A percentile compares a stretch with the other conserved stretches of the same genome.
Evolutionary conservation across 768 basidiomycete species (phyloP).

Genomic region (Mycena rebaudengoi): DNA sequence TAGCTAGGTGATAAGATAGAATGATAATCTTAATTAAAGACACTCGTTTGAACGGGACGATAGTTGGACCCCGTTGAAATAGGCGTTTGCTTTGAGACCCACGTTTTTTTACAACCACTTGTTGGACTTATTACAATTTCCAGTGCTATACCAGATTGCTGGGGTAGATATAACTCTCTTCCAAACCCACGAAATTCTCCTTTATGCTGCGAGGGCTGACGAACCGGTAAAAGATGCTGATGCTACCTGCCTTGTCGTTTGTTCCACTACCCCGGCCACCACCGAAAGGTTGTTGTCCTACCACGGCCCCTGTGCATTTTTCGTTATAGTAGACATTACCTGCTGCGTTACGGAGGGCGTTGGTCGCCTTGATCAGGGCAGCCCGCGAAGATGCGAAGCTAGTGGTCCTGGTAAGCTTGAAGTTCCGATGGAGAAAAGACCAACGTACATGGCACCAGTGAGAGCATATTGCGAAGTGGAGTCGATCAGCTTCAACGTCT

Average conservation of each 20-base stretch:
- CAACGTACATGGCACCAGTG: conserved; percentile 90
- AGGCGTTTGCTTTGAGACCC: too few species aligned
- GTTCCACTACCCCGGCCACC: conserved; percentile 93
- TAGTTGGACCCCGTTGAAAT: too few species aligned
- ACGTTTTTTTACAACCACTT: too few species aligned
- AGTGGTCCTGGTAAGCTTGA: conserved; percentile 18
- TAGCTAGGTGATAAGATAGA: too few species aligned
- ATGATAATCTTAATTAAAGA: too few species aligned
- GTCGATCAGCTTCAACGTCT: conserved; percentile 89
- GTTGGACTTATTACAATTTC: too few species aligned
- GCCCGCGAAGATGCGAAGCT: conserved; percentile 85
- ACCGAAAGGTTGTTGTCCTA: conserved; percentile 98
- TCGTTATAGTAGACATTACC: conserved; percentile 99
- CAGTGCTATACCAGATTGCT: conserved; percentile 84
- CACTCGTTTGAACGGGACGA: too few species aligned
- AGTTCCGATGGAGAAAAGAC: neutral
- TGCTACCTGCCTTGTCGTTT: conserved; percentile 96
- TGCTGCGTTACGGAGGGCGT: conserved; percentile 87
- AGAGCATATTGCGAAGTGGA: conserved; percentile 87
- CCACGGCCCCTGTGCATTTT: conserved; percentile 97
- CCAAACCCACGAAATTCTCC: conserved; percentile 91
- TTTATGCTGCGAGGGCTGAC: conserved; percentile 93
- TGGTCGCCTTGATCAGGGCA: conserved; percentile 81
- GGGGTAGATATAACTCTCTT: conserved; percentile 85
- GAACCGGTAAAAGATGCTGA: conserved; percentile 76